Evolutionary conservation across 768 basidiomycete genomes (phyloP), one percentile per base, ranked within the genome.

Genomic region (Tubosaeta sp.): DNA sequence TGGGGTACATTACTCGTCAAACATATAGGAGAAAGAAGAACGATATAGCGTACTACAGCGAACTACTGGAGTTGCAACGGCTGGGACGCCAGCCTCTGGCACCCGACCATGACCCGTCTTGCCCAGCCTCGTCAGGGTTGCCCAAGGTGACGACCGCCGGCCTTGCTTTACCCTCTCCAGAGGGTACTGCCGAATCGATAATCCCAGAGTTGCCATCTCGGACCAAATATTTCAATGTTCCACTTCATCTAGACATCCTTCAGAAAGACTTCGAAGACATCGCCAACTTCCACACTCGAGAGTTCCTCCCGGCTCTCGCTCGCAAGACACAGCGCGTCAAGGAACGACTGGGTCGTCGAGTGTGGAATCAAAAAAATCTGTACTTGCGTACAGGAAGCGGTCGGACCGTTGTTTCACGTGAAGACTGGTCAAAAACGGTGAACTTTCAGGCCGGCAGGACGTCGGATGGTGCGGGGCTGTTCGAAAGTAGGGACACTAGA

Each of bases 301-400:
- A 61, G 21, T 73, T 69, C 29, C 65, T 82, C 12, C 67, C 69
- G n/a, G 67, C 77, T 3, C 55, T 80, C 7, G 76, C 70, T 6
- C 79, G 86, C 10, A 79, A 72, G 16, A 71, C 72, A 3, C 79
- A 84, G 54, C 78, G 87, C 16, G 50, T 81, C n/a, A 88, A 88
- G 68, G 87, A 90, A 68, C 74, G 80, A 27, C 68, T 90, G n/a
- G 86, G 86, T 9, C 80, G 89, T n/a, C 81, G 89, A 11, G 79
- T 90, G 1, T 89, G 86, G 86, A 63, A 56, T 6, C 73, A 65
- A 29, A 81, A 79, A 64, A 69, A 81, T 48, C 56, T 91, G 3
- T 90, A 77, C 59, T 48, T 89, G 42, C 61, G 61, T 24, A 57
- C 58, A n/a, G 49, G 54, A 30, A 36, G 40, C 11, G 12, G 49